A percentile compares a stretch with the other conserved stretches of the same genome.
Conservation (phyloP, 768 basidiomycete species). For the Kwoniella newhampshirensis region DNA sequence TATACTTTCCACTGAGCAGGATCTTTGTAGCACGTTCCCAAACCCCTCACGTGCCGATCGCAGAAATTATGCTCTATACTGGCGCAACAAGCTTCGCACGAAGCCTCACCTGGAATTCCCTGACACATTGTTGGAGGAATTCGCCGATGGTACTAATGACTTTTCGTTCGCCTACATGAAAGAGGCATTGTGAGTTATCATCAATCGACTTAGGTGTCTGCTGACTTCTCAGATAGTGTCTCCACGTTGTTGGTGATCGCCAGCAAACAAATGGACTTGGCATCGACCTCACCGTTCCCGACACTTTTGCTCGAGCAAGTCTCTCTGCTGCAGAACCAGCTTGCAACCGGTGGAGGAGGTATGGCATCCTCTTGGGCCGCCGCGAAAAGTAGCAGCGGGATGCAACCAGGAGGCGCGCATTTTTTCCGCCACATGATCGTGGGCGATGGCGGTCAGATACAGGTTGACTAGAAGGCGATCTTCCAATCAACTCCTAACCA, state of each 20-base stretch:
- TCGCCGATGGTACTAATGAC: constrained; percentile 63
- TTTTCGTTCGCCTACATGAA: constrained; percentile 89
- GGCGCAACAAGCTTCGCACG: constrained; percentile 70
- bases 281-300: constrained; percentile 59
- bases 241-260: constrained; percentile 70
- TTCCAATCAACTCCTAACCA: no score
- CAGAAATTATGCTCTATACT: constrained; percentile 68
- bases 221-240: constrained; percentile 57
- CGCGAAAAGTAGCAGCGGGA: no score
- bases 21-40: constrained; percentile 71
- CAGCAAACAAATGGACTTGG: constrained; percentile 56
- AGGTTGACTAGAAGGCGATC: no score
- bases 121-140: constrained; percentile 62
- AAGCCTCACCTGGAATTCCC: constrained; percentile 70
- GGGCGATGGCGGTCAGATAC: no score
- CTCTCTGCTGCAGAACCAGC: constrained; percentile 64
- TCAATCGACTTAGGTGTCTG: neutral
- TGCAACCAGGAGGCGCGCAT: no score
- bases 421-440: no score
- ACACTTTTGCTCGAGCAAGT: constrained; percentile 63
- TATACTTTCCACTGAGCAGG: no score
- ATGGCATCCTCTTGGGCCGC: no score
- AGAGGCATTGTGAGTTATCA: constrained; percentile 71
- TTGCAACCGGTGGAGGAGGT: constrained; percentile 54
- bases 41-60: constrained; percentile 69